Conservation (phyloP, 495 filamentous ascomycete species). For the Cryomyces antarcticus region DNA sequence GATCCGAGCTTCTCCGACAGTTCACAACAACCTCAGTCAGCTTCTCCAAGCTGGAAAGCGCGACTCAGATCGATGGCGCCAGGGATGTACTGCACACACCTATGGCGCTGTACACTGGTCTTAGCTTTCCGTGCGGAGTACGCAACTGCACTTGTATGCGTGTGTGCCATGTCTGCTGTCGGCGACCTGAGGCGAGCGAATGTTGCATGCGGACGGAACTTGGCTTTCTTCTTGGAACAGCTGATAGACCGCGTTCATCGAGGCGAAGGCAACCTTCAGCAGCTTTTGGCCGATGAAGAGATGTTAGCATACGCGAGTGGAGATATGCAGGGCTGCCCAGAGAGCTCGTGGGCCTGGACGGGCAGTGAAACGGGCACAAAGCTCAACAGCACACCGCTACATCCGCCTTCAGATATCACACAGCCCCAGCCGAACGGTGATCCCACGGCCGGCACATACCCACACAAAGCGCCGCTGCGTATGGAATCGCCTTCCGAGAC, state of each 20-base stretch:
- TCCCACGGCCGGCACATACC: constrained; percentile 5
- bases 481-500: background rate
- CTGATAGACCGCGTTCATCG: constrained; percentile 37
- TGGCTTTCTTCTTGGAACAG: constrained; percentile 60
- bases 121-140: constrained; percentile 55
- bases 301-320: constrained; percentile 74
- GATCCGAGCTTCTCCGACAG: constrained; percentile 2
- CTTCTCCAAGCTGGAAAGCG: constrained; percentile 21
- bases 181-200: constrained; percentile 50
- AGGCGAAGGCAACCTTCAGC: constrained; percentile 23
- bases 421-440: background rate
- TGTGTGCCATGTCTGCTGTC: constrained; percentile 48
- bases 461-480: constrained; percentile 1
- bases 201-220: constrained; percentile 57
- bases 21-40: constrained; percentile 12
- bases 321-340: constrained; percentile 68
- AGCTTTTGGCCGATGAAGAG: constrained; percentile 67
- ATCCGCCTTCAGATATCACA: background rate
- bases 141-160: constrained; percentile 47
- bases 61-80: constrained; percentile 33
- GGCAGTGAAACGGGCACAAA: constrained; percentile 38
- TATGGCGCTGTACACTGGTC: constrained; percentile 78
- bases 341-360: constrained; percentile 75
- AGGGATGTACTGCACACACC: constrained; percentile 50
- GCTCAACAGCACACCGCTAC: constrained; percentile 7